Evolutionary conservation across 2,329 filamentous ascomycete species (phyloP).

Genomic region (Talaromyces verruculosus): DNA sequence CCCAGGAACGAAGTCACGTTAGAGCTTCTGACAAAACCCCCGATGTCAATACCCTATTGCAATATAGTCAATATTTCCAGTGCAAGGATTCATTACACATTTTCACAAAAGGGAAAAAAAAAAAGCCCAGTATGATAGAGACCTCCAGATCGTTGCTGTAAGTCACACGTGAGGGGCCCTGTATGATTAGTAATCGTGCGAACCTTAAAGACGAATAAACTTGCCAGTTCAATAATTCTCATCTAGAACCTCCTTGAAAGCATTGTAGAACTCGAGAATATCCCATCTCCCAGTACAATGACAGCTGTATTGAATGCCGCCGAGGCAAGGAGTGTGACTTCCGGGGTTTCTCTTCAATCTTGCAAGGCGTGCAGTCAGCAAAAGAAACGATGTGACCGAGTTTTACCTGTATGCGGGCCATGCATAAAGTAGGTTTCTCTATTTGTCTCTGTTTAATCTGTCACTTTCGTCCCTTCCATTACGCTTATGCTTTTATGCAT

Average conservation of each 20-base stretch:
- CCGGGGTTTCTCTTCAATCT: slow-evolving; percentile 9
- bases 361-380: slow-evolving; percentile 18
- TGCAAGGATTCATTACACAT: not conserved
- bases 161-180: not conserved
- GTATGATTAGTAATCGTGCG: not conserved
- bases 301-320: not conserved
- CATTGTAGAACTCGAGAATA: not conserved
- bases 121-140: not conserved
- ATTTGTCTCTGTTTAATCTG: not conserved
- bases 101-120: not conserved
- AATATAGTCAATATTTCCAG: not conserved
- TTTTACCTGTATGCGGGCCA: slow-evolving; percentile 15
- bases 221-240: not conserved
- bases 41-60: not conserved
- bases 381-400: slow-evolving; percentile 18
- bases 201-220: not conserved
- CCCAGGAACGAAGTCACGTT: not conserved
- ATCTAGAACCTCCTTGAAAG: not conserved
- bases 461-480: not conserved
- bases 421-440: slow-evolving; percentile 14
- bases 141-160: not conserved
- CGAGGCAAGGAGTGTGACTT: not conserved
- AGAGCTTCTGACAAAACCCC: not conserved
- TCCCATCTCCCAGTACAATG: not conserved
- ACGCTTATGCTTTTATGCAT: not conserved